Percentiles rank a stretch among this genome's conserved stretches.
Conservation (phyloP, 164 flowering plant genomes). For the Vitis cinerea region DNA sequence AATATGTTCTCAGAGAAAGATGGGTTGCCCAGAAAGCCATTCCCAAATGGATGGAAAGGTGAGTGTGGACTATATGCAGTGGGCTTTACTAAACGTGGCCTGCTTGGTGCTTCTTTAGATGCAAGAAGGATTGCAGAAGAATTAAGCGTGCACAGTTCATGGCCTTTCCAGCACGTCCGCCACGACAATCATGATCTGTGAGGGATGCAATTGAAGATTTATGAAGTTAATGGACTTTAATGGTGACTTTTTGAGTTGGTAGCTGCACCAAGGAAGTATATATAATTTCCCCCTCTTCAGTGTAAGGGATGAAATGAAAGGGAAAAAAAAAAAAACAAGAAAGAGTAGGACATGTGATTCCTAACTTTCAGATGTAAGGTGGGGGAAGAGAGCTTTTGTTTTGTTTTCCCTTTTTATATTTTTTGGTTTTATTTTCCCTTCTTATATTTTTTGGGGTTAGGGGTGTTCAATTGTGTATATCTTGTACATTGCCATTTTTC, state of each 20-base stretch:
- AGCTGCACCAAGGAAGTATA: no score
- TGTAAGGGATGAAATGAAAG: no score
- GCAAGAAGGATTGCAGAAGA: constrained; percentile 62
- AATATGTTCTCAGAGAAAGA: constrained; percentile 49
- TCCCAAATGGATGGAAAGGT: constrained; percentile 74
- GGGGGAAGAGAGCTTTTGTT: no score
- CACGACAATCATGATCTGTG: not conserved
- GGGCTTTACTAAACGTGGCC: constrained; percentile 68
- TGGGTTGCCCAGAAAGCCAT: constrained; percentile 52
- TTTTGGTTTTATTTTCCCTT: no score
- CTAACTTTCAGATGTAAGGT: no score
- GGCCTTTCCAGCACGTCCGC: constrained; percentile 8
- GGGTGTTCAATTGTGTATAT: not conserved
- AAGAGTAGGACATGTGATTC: no score
- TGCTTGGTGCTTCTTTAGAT: constrained; percentile 64
- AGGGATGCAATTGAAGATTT: not conserved
- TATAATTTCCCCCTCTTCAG: no score
- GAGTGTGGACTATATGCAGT: constrained; percentile 58
- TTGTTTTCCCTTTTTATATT: no score
- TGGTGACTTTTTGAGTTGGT: no score
- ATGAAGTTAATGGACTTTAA: not conserved
- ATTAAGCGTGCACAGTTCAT: constrained; percentile 30
- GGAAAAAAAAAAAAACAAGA: no score
- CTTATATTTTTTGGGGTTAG: not conserved
- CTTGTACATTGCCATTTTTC: constrained; percentile 8